Percentiles rank a stretch among this genome's conserved stretches.
Evolutionary conservation across 1,139 yeast genomes (phyloP).

Genomic region (Blastobotrys indianensis): DNA sequence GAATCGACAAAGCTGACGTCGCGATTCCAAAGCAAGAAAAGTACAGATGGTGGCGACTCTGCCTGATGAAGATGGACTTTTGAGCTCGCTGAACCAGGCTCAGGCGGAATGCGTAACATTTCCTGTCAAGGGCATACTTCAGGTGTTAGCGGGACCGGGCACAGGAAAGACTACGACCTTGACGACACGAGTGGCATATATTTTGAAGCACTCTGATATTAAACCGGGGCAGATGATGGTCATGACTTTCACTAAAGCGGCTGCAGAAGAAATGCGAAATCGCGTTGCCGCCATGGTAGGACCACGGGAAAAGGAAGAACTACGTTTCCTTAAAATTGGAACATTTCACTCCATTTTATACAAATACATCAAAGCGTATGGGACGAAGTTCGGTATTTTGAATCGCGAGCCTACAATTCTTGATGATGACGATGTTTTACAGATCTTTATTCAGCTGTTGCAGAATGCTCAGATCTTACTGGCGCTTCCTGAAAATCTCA

Average conservation of each 20-base stretch:
- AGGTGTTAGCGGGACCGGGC: slow-evolving; percentile 91
- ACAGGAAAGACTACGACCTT: slow-evolving; percentile 75
- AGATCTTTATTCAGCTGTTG: slow-evolving; percentile 34
- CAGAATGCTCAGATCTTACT: background rate
- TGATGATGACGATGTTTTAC: slow-evolving; percentile 57
- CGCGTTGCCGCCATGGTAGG: slow-evolving; percentile 39
- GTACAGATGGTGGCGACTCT: no score
- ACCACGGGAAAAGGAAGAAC: slow-evolving; percentile 14
- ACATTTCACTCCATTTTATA: slow-evolving; percentile 83
- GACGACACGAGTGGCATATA: slow-evolving; percentile 67
- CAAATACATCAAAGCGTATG: slow-evolving; percentile 52
- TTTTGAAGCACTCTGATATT: slow-evolving; percentile 44
- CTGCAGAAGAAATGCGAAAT: slow-evolving; percentile 75
- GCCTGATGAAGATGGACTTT: no score
- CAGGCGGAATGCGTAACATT: slow-evolving; percentile 60
- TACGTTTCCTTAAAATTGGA: slow-evolving; percentile 52
- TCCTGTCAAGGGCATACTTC: slow-evolving; percentile 50
- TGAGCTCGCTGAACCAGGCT: slow-evolving; percentile 42
- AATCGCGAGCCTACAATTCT: slow-evolving; percentile 48
- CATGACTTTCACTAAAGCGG: slow-evolving; percentile 87
- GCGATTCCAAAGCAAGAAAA: no score
- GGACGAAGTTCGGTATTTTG: slow-evolving; percentile 45
- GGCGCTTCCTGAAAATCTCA: no score
- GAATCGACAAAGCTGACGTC: no score
- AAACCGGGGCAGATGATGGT: slow-evolving; percentile 63